Evolutionary conservation across 768 basidiomycete genomes (phyloP), one percentile per base, ranked within the genome.

Genomic region (Serendipita indica): DNA sequence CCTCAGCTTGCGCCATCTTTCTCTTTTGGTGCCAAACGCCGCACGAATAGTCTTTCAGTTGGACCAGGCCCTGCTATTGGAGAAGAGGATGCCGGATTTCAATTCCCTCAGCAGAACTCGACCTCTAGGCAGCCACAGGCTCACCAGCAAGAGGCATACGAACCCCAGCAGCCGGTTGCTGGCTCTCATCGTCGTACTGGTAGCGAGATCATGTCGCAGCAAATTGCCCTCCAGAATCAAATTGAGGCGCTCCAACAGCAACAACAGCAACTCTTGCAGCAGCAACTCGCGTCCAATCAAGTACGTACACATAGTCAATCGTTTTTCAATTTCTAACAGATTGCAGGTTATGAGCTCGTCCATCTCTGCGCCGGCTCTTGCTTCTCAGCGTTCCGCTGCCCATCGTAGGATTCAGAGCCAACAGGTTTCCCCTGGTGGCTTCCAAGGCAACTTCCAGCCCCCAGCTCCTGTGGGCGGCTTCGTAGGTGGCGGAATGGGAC

Each of bases 191-290:
- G 68, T 54, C 60, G 69, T 46, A 69, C 69, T 58, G 68, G 70
- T 25, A 83, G 82, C 57, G 90, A 94, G 25, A 86, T 93, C 59
- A 92, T 97, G 89, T 90, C 90, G 3, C 91, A 97, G 70, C 94
- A 97, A 79, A 87, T 93, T 66, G 89, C 89, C 43, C 67, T 94
- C 59, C 91, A 93, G 71, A 89, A 69, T 64, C 89, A 94, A 70
- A 92, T 93, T 63, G 90, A 91, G 71, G 85, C 79, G 3, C 73
- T 94, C 60, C 87, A 91, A 65, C 86, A 90, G 57, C 90, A 94
- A 62, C 90, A 94, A 64, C 86, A 90, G 63, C 86, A 82, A 25
- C 77, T 94, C 34, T 87, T 91, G 67, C 89, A 91, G 66, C 88
- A 89, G 60, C 89, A 93, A 64, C 76, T 94, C 58, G 89, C 86